Conservation (phyloP, 805 yeast genomes). For the Metschnikowia amazonensis region DNA sequence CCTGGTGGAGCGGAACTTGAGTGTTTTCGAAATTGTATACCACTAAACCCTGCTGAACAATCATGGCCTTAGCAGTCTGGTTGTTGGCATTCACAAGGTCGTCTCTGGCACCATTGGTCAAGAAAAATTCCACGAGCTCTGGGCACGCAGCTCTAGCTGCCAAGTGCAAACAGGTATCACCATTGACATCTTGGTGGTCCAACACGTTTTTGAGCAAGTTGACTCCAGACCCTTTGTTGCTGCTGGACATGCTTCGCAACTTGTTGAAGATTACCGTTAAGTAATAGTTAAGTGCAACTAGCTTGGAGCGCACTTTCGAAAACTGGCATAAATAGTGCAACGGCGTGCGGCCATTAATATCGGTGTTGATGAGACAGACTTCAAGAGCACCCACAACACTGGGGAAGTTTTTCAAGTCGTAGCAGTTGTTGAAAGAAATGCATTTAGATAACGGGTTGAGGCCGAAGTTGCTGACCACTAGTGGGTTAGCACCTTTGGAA, state of each 20-base stretch:
- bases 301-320: constrained; percentile 60
- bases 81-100: constrained; percentile 42
- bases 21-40: constrained; percentile 15
- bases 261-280: constrained; percentile 72
- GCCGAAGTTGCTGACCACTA: constrained; percentile 56
- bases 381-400: constrained; percentile 70
- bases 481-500: constrained; percentile 67
- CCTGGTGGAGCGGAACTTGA: not conserved
- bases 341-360: constrained; percentile 68
- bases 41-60: constrained; percentile 37
- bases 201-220: constrained; percentile 59
- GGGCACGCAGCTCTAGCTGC: constrained; percentile 66
- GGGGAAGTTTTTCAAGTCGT: constrained; percentile 74
- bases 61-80: constrained; percentile 43
- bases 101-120: constrained; percentile 80
- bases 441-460: constrained; percentile 86
- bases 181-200: constrained; percentile 75
- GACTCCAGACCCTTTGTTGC: constrained; percentile 32
- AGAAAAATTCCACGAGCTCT: constrained; percentile 71
- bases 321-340: constrained; percentile 80
- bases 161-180: constrained; percentile 82
- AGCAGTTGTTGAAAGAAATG: constrained; percentile 84
- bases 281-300: constrained; percentile 81
- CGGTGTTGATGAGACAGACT: constrained; percentile 74
- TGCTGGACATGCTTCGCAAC: constrained; percentile 46